phyloP scores from a whole-genome alignment of 208 protist species.

The Novymonas esmeraldas region DNA sequence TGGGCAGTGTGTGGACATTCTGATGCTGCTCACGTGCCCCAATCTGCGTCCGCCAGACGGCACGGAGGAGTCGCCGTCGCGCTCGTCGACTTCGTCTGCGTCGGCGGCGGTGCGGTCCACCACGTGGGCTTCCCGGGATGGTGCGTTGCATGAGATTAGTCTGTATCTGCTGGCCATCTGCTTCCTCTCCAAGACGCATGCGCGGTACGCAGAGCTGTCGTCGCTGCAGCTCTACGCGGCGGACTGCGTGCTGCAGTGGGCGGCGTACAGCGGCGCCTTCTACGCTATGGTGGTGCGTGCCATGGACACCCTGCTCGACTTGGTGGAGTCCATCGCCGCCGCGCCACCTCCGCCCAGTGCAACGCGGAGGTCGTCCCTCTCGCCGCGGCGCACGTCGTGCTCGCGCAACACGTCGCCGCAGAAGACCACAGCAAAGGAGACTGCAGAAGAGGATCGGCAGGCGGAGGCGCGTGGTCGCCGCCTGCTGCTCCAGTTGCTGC shows the following conservation, averaged over 20 bases:
- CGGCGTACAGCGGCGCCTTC: constrained; percentile 59
- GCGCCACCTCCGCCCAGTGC: background rate
- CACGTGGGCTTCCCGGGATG: constrained; percentile 61
- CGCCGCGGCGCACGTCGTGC: background rate
- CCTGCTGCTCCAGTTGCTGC: constrained; percentile 19
- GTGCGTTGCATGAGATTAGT: constrained; percentile 52
- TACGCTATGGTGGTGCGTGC: constrained; percentile 68
- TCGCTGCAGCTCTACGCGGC: constrained; percentile 59
- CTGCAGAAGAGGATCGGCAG: background rate
- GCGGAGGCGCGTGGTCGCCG: constrained; percentile 10
- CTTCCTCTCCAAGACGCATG: constrained; percentile 27
- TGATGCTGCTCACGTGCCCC: constrained; percentile 68
- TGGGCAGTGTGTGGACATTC: constrained; percentile 74
- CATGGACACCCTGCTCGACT: constrained; percentile 34
- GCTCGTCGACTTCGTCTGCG: constrained; percentile 34
- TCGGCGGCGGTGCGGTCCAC: constrained; percentile 54
- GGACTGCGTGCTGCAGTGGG: constrained; percentile 74
- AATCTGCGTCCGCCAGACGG: constrained; percentile 56
- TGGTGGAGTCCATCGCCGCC: constrained; percentile 15
- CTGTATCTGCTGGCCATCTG: constrained; percentile 52
- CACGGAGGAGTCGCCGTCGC: constrained; percentile 26
- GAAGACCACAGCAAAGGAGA: background rate
- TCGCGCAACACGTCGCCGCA: constrained; percentile 9
- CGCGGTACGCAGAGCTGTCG: constrained; percentile 30
- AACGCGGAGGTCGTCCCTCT: background rate